Conservation (phyloP, 495 filamentous ascomycete species). For the Stereocaulon alpinum region DNA sequence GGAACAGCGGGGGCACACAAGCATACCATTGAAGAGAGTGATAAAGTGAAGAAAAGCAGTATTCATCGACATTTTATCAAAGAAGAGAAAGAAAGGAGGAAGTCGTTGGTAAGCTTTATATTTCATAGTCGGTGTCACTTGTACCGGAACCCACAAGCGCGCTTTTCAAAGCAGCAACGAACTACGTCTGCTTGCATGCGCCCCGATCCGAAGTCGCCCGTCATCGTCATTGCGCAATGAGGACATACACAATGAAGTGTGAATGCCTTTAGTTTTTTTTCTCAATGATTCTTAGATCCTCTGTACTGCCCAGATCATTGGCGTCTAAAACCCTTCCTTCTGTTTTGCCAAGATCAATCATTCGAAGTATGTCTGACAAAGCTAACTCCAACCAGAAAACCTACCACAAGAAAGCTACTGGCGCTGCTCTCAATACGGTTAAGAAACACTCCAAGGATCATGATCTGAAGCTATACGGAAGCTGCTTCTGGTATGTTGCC, state of each 20-base stretch:
- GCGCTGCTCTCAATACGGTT: slow-evolving; percentile 61
- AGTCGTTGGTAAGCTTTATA: slow-evolving; percentile 48
- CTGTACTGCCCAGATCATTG: not conserved
- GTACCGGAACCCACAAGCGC: not conserved
- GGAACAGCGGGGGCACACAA: slow-evolving; percentile 58
- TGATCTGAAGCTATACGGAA: slow-evolving; percentile 74
- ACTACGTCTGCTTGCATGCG: slow-evolving; percentile 6
- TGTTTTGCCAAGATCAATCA: too few relatives aligned
- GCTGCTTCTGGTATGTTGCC: slow-evolving; percentile 73
- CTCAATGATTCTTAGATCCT: not conserved
- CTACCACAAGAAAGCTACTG: slow-evolving; percentile 77
- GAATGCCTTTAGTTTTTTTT: too few relatives aligned
- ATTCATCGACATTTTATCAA: slow-evolving; percentile 57
- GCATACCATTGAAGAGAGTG: slow-evolving; percentile 68
- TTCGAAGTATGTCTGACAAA: slow-evolving; percentile 34
- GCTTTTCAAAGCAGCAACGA: slow-evolving; percentile 18
- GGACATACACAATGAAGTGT: not conserved
- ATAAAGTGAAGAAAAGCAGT: slow-evolving; percentile 78
- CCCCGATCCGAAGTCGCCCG: not conserved
- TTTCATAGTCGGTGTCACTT: slow-evolving; percentile 10
- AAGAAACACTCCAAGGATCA: slow-evolving; percentile 58
- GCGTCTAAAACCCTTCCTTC: not conserved
- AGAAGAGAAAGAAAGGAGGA: slow-evolving; percentile 59
- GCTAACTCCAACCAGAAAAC: slow-evolving; percentile 47
- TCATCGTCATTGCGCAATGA: not conserved